Evolutionary conservation across 108 stramenopile genomes (phyloP), one percentile per base, ranked within the genome.

Genomic region (Bacterosira constricta): DNA sequence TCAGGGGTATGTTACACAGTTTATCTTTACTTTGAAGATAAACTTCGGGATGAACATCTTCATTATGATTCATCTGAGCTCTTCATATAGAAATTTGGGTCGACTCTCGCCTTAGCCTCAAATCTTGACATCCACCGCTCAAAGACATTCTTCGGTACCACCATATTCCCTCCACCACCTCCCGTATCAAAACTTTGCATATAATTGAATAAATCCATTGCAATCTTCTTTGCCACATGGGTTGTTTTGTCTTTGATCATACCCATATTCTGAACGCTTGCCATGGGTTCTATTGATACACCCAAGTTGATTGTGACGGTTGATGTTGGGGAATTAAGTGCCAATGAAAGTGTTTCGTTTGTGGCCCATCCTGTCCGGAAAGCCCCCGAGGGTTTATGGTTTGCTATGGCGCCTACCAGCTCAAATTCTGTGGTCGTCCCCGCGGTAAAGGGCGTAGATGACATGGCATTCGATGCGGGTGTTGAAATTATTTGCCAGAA

Each of bases 1-100:
- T n/a, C n/a, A n/a, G n/a, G n/a, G n/a, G n/a, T n/a, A n/a, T n/a
- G n/a, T n/a, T n/a, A n/a, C n/a, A n/a, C n/a, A n/a, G n/a, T n/a
- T n/a, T n/a, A n/a, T n/a, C n/a, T n/a, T n/a, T n/a, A n/a, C n/a
- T n/a, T n/a, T n/a, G n/a, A n/a, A n/a, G n/a, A n/a, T n/a, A n/a
- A n/a, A n/a, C n/a, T n/a, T n/a, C n/a, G n/a, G n/a, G n/a, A n/a
- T n/a, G n/a, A n/a, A n/a, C n/a, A n/a, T n/a, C n/a, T n/a, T 39
- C 21, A 53, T 26, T 26, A 20, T 17, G 17, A n/a, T 13, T 57
- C 52, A 35, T 70, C 58, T 37, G 86, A 83, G 21, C 52, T 73
- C 60, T 91, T 94, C 47, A 90, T 73, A 42, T 90, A 91, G 47
- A 94, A 94, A 56, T 91, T 94, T 6, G 93, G 90, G 72, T 94